A percentile compares a stretch with the other conserved stretches of the same genome.
phyloP scores from a whole-genome alignment of 2,329 filamentous ascomycete species.

The Paraconiothyrium sp. region DNA sequence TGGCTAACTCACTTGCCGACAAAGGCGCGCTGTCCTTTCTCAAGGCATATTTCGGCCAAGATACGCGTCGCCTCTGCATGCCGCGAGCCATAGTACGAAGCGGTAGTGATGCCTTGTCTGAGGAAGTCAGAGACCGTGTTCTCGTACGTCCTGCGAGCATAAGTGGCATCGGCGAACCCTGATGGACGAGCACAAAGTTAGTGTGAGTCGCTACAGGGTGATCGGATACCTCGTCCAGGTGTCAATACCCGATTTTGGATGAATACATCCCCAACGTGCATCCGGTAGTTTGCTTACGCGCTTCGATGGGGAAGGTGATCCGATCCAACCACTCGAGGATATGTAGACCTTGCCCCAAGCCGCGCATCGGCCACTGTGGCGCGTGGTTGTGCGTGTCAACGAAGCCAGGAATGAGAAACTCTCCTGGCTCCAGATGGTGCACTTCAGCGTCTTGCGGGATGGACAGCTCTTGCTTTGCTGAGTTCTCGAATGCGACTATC shows the following conservation, averaged over 20 bases:
- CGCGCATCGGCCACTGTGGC: slow-evolving; percentile 63
- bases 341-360: slow-evolving; percentile 51
- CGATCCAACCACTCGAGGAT: slow-evolving; percentile 67
- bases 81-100: slow-evolving; percentile 67
- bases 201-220: too few species aligned
- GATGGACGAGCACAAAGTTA: too few species aligned
- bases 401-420: slow-evolving; percentile 68
- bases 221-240: too few species aligned
- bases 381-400: slow-evolving; percentile 76
- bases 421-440: slow-evolving; percentile 31
- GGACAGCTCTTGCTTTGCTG: neutral
- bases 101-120: slow-evolving; percentile 69
- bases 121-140: slow-evolving; percentile 65
- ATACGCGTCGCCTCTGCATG: slow-evolving; percentile 67
- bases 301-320: slow-evolving; percentile 72
- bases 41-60: slow-evolving; percentile 64
- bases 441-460: slow-evolving; percentile 3
- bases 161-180: slow-evolving; percentile 61
- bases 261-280: too few species aligned
- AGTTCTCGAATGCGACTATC: slow-evolving; percentile 5
- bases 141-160: slow-evolving; percentile 54
- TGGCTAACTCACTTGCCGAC: slow-evolving; percentile 61
- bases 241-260: too few species aligned
- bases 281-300: slow-evolving; percentile 45
- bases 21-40: slow-evolving; percentile 66